These are phyloP conservation scores for Keithomyces neogunnii DNA, from an alignment of 2,329 filamentous ascomycete species.

Conservation along the genomic window DNA sequence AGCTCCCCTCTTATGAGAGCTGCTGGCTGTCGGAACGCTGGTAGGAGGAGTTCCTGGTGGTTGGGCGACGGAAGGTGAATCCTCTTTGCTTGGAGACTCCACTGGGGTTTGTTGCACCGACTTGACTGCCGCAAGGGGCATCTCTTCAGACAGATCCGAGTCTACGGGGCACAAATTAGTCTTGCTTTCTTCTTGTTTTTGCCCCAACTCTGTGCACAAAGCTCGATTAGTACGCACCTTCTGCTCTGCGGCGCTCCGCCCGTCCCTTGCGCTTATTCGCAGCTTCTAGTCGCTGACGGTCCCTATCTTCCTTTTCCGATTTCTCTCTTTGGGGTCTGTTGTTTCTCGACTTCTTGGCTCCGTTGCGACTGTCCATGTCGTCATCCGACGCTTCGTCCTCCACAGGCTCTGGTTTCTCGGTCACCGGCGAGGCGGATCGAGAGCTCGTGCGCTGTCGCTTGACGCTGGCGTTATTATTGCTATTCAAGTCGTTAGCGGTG, in stretches of 20 bases:
- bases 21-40: slow-evolving; percentile 35
- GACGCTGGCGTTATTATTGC: slow-evolving; percentile 58
- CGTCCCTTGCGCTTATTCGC: slow-evolving; percentile 74
- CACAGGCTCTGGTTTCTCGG: slow-evolving; percentile 36
- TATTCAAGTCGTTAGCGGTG: slow-evolving; percentile 11
- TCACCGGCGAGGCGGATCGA: slow-evolving; percentile 54
- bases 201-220: too few species aligned
- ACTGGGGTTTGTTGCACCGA: slow-evolving; percentile 19
- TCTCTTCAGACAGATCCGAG: slow-evolving; percentile 64
- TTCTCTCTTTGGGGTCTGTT: slow-evolving; percentile 54
- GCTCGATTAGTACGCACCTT: slow-evolving; percentile 47
- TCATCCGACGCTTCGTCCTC: slow-evolving; percentile 64
- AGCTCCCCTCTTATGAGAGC: slow-evolving; percentile 49
- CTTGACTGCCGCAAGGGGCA: slow-evolving; percentile 37
- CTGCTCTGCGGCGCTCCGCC: slow-evolving; percentile 69
- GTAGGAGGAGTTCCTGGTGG: slow-evolving; percentile 33
- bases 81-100: slow-evolving; percentile 19
- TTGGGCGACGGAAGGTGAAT: slow-evolving; percentile 20
- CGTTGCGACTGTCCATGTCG: slow-evolving; percentile 43
- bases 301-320: slow-evolving; percentile 64
- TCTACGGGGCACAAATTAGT: slow-evolving; percentile 34
- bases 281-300: slow-evolving; percentile 64
- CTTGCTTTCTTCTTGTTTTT: too few species aligned
- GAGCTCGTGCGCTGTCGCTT: slow-evolving; percentile 84
- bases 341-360: slow-evolving; percentile 52